Evolutionary conservation across 441 rosid genomes (phyloP), one percentile per base, ranked within the genome.

Genomic region (Euphorbia celastroides): DNA sequence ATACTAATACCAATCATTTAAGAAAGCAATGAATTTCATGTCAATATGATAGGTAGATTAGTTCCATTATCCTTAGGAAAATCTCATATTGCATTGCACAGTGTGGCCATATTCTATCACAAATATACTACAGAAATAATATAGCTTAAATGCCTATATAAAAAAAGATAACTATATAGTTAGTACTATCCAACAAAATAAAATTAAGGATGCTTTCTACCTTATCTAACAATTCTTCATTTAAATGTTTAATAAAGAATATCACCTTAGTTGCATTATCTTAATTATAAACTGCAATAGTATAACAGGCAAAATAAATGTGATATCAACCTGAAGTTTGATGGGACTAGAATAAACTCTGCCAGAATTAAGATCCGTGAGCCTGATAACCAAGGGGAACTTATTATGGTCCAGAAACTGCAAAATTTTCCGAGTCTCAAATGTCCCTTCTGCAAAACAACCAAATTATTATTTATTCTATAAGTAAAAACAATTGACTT

Each of bases 281-380:
- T 41, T 23, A 9, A 9, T 41, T 4, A 38, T 16, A 44, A 13
- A 58, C 9, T 42, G 57, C 70, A 62, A n/a, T 30, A 52, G 62
- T 62, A 31, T 1, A 66, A 22, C 48, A 59, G 27, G 52, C 17
- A 51, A 65, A 57, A 64, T 48, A 30, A 51, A 59, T 66, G 72
- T 61, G 66, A 50, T 34, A 64, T 65, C 66, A 44, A 93, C 97
- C 97, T 93, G 96, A 76, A 82, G 91, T 70, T 87, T 90, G 58
- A 84, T 57, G 22, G 88, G 86, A 78, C 90, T 87, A 54, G 97
- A 82, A 81, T 87, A 83, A 70, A 88, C 97, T 75, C 79, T 80
- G 71, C 61, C 76, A 19, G 89, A 83, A 74, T 86, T 90, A 54
- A 84, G 79, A 62, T 90, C 97, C 64, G 89, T 83, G 75, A 93